Evolutionary conservation across 345 rosid genomes (phyloP).

Genomic region (Gossypioides kirkii): DNA sequence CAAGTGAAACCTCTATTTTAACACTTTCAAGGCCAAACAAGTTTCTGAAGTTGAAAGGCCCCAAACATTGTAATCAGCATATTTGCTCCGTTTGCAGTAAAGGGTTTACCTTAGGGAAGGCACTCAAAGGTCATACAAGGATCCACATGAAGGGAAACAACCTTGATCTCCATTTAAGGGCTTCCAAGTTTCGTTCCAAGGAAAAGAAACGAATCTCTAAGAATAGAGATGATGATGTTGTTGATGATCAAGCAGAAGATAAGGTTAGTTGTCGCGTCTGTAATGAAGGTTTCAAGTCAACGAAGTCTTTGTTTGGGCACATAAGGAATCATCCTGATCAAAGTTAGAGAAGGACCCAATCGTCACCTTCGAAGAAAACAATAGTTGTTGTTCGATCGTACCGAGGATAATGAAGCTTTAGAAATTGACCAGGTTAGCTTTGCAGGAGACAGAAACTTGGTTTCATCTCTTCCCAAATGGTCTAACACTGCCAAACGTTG

Average conservation of each 20-base stretch:
- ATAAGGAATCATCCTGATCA: conserved; percentile 81
- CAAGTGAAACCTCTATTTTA: neutral
- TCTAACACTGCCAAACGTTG: conserved; percentile 17
- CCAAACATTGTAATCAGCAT: conserved; percentile 1
- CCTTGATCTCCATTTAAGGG: neutral
- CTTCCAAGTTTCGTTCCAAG: neutral
- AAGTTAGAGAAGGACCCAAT: conserved; percentile 54
- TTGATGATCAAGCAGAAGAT: neutral
- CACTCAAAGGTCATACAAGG: conserved; percentile 39
- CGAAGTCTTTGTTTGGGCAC: conserved; percentile 65
- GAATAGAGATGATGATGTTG: neutral
- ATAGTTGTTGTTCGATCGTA: conserved; percentile 4
- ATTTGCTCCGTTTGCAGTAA: conserved; percentile 30
- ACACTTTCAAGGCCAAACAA: neutral
- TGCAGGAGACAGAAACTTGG: neutral
- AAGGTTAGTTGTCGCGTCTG: conserved; percentile 32
- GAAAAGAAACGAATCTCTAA: neutral
- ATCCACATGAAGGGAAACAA: conserved; percentile 26
- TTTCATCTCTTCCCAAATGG: conserved; percentile 22
- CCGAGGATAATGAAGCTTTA: conserved; percentile 8
- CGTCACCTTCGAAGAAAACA: conserved; percentile 31
- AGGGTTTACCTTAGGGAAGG: conserved; percentile 36
- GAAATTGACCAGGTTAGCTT: conserved; percentile 8
- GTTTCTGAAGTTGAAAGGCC: neutral
- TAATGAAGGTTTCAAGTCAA: conserved; percentile 33